These are phyloP conservation scores for Colletotrichum sublineola DNA, from an alignment of 2,329 filamentous ascomycete genomes.

Conservation along the genomic window DNA sequence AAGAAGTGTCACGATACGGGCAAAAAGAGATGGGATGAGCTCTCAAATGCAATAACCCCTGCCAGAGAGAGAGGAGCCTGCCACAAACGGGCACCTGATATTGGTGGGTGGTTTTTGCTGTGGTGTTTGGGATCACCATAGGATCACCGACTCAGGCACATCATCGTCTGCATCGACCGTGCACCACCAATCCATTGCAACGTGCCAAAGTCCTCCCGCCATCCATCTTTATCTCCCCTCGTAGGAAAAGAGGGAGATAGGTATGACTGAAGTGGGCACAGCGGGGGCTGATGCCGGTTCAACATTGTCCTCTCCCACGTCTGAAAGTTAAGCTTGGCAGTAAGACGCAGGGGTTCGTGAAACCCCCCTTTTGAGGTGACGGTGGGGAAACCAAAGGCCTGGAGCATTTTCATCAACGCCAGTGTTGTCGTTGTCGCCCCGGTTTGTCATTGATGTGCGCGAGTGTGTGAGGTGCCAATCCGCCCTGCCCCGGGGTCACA, in stretches of 20 bases:
- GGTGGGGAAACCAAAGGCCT: slow-evolving; percentile 11
- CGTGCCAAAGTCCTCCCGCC: not conserved
- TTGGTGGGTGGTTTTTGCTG: not conserved
- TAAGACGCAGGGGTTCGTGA: slow-evolving; percentile 40
- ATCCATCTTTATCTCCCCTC: not conserved
- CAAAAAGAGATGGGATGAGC: slow-evolving; percentile 15
- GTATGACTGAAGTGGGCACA: slow-evolving; percentile 31
- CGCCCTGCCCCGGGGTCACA: not conserved
- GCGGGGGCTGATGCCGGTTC: slow-evolving; percentile 26
- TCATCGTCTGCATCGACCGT: not conserved
- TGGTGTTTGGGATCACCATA: slow-evolving; percentile 34
- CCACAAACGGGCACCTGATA: not conserved
- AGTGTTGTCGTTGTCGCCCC: not conserved
- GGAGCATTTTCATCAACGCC: slow-evolving; percentile 29
- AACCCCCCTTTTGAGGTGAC: slow-evolving; percentile 30
- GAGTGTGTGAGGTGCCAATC: not conserved
- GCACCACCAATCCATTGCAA: not conserved
- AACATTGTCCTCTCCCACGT: slow-evolving; percentile 26
- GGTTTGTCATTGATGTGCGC: not conserved
- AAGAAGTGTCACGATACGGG: slow-evolving; percentile 11
- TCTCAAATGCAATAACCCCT: not conserved
- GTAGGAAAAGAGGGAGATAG: not conserved
- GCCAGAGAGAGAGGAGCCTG: not conserved
- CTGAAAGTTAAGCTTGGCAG: slow-evolving; percentile 40
- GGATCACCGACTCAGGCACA: slow-evolving; percentile 27